Conservation (phyloP, 257 asterid genomes). For the Paulownia fortunei region DNA sequence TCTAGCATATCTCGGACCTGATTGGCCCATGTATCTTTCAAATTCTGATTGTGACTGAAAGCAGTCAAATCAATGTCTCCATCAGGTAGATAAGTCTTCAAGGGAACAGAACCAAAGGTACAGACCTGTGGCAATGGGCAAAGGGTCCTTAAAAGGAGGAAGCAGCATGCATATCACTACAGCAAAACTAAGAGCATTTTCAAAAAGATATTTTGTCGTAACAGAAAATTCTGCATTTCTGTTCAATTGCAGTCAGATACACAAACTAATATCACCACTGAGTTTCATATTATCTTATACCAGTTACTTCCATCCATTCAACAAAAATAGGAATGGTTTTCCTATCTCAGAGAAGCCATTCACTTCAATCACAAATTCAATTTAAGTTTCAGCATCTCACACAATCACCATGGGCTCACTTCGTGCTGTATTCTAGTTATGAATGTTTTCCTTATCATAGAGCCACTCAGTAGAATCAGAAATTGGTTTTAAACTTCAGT, state of each 20-base stretch:
- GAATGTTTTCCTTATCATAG: background rate
- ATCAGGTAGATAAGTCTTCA: conserved; percentile 94
- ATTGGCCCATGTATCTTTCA: conserved; percentile 83
- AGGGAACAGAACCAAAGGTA: conserved; percentile 91
- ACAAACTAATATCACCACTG: background rate
- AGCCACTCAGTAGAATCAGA: background rate
- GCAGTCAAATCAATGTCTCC: conserved; percentile 95
- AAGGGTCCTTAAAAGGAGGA: conserved; percentile 13
- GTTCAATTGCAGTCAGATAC: background rate
- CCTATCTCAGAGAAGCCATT: conserved; percentile 15
- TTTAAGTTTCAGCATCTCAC: conserved; percentile 20
- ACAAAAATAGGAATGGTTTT: background rate
- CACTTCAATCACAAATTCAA: background rate
- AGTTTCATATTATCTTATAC: conserved; percentile 7
- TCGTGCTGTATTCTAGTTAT: conserved; percentile 18
- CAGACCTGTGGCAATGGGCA: conserved; percentile 57
- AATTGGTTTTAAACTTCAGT: background rate
- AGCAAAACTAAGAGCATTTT: conserved; percentile 1
- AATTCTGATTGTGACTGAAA: conserved; percentile 64
- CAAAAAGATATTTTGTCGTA: background rate
- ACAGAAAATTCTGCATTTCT: background rate
- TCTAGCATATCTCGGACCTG: conserved; percentile 79
- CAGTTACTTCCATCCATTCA: conserved; percentile 5
- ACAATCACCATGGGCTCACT: conserved; percentile 5
- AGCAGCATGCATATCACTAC: conserved; percentile 5